Evolutionary conservation across 2,329 filamentous ascomycete genomes (phyloP), one percentile per base, ranked within the genome.

Genomic region (Penicillium sp.): DNA sequence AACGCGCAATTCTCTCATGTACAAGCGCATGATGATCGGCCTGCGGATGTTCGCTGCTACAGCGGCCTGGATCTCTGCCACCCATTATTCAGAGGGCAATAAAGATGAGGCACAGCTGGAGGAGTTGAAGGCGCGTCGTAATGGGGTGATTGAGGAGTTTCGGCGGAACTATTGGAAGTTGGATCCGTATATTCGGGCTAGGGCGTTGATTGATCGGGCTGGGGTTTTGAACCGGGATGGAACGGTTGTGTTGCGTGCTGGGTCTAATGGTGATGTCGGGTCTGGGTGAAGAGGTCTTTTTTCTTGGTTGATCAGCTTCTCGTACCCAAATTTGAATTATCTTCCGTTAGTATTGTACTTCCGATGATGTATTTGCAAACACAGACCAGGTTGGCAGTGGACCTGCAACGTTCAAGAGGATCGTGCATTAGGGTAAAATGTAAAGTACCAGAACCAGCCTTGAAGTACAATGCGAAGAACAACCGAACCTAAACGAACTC

Each of bases 131-230:
- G 28, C 20, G 7, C 55, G 84, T 72, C 81, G 91, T 54, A 79
- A 85, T 49, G 76, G 79, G 3, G 69, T 94, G n/a, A 88, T 90
- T 1, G 81, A 81, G 51, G 78, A 84, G 62, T 73, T 97, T 65
- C 82, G 82, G 60, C 82, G 83, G 45, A 90, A 90, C 68, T 97
- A 97, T 77, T 98, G 93, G 93, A 83, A 83, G 31, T 75, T 96
- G 50, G 94, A 98, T 76, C 91, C 91, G 0, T 96, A 93, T 75
- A 73, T 97, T 17, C 82, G 94, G 42, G 91, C 93, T 1, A 83
- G 88, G 71, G 89, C 87, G 14, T 77, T 90, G 62, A 96, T 96
- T 70, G 94, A 98, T 74, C 86, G 94, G 53, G 84, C 82, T 15
- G 91, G 91, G 0, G 79, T 92, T 60, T 82, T 97, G 50, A 78